A percentile compares a stretch with the other conserved stretches of the same genome.
phyloP scores from a whole-genome alignment of 1,284 basidiomycete species.

The Pyrrhoderma noxium region DNA sequence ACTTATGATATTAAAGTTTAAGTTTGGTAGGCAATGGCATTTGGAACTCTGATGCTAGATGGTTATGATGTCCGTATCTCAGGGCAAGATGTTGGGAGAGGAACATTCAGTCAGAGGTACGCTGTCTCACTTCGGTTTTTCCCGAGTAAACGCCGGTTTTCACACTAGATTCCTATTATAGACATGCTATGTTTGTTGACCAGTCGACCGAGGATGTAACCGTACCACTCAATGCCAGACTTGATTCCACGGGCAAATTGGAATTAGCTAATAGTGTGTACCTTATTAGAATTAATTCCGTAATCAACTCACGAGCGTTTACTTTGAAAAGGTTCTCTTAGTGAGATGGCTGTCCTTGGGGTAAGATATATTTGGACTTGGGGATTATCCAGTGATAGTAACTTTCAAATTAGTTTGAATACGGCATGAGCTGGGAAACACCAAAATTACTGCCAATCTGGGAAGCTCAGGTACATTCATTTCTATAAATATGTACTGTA shows the following conservation, averaged over 20 bases:
- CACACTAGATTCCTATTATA: constrained; percentile 24
- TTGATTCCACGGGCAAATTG: constrained; percentile 59
- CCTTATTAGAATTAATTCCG: background rate
- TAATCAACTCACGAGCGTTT: background rate
- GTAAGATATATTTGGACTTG: constrained; percentile 36
- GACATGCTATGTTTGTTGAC: constrained; percentile 86
- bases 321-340: constrained; percentile 59
- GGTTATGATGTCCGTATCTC: constrained; percentile 79
- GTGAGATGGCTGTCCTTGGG: constrained; percentile 80
- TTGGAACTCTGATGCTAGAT: constrained; percentile 75
- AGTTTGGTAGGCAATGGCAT: constrained; percentile 60
- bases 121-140: constrained; percentile 14
- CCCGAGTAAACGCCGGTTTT: background rate
- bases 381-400: constrained; percentile 7
- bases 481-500: constrained; percentile 1
- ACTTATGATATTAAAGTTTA: background rate
- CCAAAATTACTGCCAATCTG: constrained; percentile 78
- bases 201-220: constrained; percentile 72
- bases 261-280: constrained; percentile 79
- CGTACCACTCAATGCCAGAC: constrained; percentile 68
- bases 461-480: constrained; percentile 68
- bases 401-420: constrained; percentile 58
- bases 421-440: constrained; percentile 81
- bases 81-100: constrained; percentile 85
- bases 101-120: constrained; percentile 82